Conservation (phyloP, 306 rosid genomes). For the Pachyrhizus erosus region DNA sequence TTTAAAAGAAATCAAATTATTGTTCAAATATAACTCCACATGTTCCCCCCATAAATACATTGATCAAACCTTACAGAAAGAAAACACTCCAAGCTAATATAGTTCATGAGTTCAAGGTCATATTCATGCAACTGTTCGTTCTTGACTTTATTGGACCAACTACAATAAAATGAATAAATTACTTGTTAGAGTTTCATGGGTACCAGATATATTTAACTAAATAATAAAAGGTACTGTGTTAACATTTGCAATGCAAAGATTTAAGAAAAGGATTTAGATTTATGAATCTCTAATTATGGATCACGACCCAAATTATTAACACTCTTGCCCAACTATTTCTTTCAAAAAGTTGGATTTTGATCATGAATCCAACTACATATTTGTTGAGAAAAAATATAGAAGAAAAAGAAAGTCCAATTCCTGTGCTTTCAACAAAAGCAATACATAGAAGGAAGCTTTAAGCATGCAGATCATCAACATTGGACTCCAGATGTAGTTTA, state of each 20-base stretch:
- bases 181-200: background rate
- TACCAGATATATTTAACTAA: background rate
- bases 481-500: background rate
- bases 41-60: background rate
- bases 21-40: background rate
- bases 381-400: background rate
- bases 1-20: too few relatives aligned
- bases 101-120: background rate
- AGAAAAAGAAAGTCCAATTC: background rate
- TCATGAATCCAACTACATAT: background rate
- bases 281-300: background rate
- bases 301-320: slow-evolving; percentile 13
- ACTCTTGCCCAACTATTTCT: background rate
- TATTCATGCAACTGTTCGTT: too few relatives aligned
- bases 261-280: background rate
- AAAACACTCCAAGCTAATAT: background rate
- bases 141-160: too few relatives aligned
- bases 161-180: too few relatives aligned
- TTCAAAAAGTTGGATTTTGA: background rate
- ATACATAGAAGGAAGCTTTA: background rate
- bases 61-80: background rate
- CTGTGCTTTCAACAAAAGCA: background rate
- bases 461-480: background rate
- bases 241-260: background rate
- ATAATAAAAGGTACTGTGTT: background rate